phyloP scores from a whole-genome alignment of 441 rosid genomes.

The Gossypium gossypioides region DNA sequence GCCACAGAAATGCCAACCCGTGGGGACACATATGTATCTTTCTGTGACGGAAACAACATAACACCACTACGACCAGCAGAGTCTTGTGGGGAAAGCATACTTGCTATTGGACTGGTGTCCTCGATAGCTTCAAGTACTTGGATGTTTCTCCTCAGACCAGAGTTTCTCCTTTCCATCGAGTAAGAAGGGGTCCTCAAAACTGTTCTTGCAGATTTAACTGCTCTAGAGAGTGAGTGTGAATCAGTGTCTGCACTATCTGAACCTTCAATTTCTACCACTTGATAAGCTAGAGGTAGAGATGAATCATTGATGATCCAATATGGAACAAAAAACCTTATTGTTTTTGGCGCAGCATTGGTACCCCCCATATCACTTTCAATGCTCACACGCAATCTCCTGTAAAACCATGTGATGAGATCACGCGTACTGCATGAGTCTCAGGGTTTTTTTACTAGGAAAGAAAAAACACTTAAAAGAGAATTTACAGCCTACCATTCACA shows the following conservation, averaged over 20 bases:
- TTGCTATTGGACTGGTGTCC: slow-evolving; percentile 82
- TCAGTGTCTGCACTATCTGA: slow-evolving; percentile 55
- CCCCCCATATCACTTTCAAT: slow-evolving; percentile 93
- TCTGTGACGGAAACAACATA: slow-evolving; percentile 61
- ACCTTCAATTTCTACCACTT: slow-evolving; percentile 82
- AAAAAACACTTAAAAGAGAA: background rate
- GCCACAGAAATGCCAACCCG: slow-evolving; percentile 87
- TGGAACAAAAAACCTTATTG: slow-evolving; percentile 82
- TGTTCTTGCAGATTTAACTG: slow-evolving; percentile 57
- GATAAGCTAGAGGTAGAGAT: slow-evolving; percentile 66
- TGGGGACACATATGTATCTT: slow-evolving; percentile 66
- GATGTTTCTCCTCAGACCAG: slow-evolving; percentile 46
- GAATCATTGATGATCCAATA: slow-evolving; percentile 93
- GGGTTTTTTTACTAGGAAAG: background rate
- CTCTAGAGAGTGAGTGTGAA: slow-evolving; percentile 51
- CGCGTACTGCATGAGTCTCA: background rate
- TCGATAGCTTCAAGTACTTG: slow-evolving; percentile 80
- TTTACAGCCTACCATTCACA: background rate
- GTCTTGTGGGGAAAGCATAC: slow-evolving; percentile 98
- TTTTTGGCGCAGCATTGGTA: slow-evolving; percentile 72
- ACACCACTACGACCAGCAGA: slow-evolving; percentile 70
- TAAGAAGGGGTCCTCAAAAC: slow-evolving; percentile 46
- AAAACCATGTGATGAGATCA: slow-evolving; percentile 16
- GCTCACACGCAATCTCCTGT: slow-evolving; percentile 91
- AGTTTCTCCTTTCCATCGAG: slow-evolving; percentile 48